Base-by-base conservation (phyloP, 345 rosid species). In the Salix arbutifolia region DNA sequence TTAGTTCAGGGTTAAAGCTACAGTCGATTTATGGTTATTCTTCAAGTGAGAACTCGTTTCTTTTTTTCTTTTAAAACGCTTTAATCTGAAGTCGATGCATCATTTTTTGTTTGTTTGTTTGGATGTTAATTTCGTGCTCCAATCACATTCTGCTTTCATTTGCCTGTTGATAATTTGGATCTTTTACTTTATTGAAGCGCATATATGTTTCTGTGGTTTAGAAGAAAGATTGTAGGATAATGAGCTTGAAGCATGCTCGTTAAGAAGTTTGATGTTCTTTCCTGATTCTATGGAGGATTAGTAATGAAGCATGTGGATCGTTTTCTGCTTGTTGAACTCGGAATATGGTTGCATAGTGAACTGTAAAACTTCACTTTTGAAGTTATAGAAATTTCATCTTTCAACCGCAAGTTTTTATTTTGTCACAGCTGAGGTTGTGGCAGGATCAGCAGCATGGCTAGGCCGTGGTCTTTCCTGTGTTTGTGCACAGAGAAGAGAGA, bases 391-490 rank as follows among this genome's bases (percentile, higher is more conserved):
- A 58, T 70, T 82, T 26, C 21, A 40, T 61, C 76, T 84, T 87
- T 31, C 77, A 71, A 76, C 62, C 69, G 25, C 28, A 56, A 67
- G 53, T 44, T 82, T 86, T 67, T 85, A 69, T 84, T 78, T 80
- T 88, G 84, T 81, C 86, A 78, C 93, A 93, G 99, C 97, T 85
- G 99, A 96, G 87, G 99, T 82, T 85, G 99, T 92, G 74, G 98
- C 94, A 77, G 99, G 99, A 85, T 96, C 99, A 18, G 93, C 99
- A 70, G 99, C 99, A 38, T 93, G 98, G 98, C 87, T 93, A 76
- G 99, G 98, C 60, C 88, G 97, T 78, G 98, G 99, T 66, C 95
- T 96, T 86, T 96, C 99, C 50, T 96, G 99, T 75, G 99, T 96
- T 72, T 96, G 99, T 80, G 99, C 88, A 77, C 99, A 96, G 86